Evolutionary conservation across 257 asterid genomes (phyloP), one percentile per base, ranked within the genome.

Genomic region (Salvia hispanica): DNA sequence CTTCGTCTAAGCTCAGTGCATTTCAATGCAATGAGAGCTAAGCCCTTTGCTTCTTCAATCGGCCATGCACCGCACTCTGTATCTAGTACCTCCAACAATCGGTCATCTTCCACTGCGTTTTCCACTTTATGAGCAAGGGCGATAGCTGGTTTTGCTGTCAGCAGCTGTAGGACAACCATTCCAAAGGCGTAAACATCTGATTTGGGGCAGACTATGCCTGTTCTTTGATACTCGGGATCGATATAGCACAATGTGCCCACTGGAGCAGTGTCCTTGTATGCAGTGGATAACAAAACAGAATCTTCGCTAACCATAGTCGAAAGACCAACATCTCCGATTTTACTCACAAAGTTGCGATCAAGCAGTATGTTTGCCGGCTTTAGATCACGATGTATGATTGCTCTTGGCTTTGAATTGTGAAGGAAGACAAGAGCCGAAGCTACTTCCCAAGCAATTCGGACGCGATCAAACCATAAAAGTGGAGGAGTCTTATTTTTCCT

Each of bases 301-400:
- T 83, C 90, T 0, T 58, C 71, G 57, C 74, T 76, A 55, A 90
- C 65, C 85, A 83, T 68, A 10, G 84, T 85, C 18, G 96, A 79
- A 36, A 92, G 92, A 52, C 98, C 97, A 34, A 92, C 91, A 39
- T 88, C 97, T 18, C 97, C 96, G 9, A 92, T 90, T 79, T 90
- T 92, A 58, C 98, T 90, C 31, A 92, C 88, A 2, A 79, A 25
- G 47, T 90, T 90, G 28, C 73, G 89, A 53, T 88, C 98, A 31
- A 92, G 96, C 72, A 92, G 74, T 73, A 92, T 88, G 86, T 92
- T 92, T 56, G 86, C 96, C 6, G 97, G 98, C 78, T 90, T 92
- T 47, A 92, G 79, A 74, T 92, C 98, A 11, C 98, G 98, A 18
- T 92, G 98, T 33, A 92, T 74, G 66, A 92, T 86, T 12, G 86